Evolutionary conservation across 2,329 filamentous ascomycete species (phyloP).

Genomic region (Berkeleyomyces basicola): DNA sequence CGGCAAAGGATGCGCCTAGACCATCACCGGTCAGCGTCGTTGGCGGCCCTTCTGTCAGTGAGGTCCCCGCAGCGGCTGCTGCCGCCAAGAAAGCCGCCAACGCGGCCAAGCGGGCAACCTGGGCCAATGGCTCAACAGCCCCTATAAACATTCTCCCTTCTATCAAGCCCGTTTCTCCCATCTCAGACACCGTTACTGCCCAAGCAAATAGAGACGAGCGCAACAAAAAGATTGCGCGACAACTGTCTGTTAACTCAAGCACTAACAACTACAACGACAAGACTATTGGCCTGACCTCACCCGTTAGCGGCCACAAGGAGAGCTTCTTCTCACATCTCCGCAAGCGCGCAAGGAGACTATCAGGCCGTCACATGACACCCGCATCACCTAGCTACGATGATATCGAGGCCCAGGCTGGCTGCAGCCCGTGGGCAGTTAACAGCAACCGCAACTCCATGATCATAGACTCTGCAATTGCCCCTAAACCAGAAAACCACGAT

Average conservation of each 20-base stretch:
- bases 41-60: constrained; percentile 24
- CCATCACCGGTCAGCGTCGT: constrained; percentile 26
- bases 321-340: constrained; percentile 96
- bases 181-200: constrained; percentile 84
- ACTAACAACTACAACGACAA: constrained; percentile 90
- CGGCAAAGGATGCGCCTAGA: constrained; percentile 30
- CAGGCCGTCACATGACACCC: constrained; percentile 72
- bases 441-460: constrained; percentile 74
- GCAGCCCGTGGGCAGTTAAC: constrained; percentile 56
- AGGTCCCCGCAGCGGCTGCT: constrained; percentile 27
- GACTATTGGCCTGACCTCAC: constrained; percentile 50
- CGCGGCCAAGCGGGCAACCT: constrained; percentile 72
- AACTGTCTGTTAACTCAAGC: constrained; percentile 80
- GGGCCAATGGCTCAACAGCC: constrained; percentile 70
- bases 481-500: constrained; percentile 42
- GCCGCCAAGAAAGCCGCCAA: constrained; percentile 20
- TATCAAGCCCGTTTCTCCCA: constrained; percentile 83
- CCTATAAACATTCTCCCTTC: constrained; percentile 94
- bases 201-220: constrained; percentile 52
- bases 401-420: constrained; percentile 81
- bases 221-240: constrained; percentile 82
- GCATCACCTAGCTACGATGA: constrained; percentile 70
- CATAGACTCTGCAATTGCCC: constrained; percentile 40
- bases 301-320: constrained; percentile 68
- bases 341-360: constrained; percentile 82